Evolutionary conservation across 257 asterid genomes (phyloP), one percentile per base, ranked within the genome.

Genomic region (Apocynum venetum): DNA sequence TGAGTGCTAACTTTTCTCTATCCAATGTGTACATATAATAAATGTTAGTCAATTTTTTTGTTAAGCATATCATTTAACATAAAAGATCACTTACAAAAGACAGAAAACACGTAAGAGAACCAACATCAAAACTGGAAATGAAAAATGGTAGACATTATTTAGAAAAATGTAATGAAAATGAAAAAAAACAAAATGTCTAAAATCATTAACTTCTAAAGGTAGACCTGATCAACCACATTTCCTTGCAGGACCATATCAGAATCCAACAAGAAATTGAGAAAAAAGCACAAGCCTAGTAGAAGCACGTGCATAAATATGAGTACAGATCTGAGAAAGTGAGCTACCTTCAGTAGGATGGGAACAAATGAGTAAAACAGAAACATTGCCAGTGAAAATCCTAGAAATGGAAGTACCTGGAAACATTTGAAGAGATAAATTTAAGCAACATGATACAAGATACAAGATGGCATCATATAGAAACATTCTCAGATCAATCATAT

Each of bases 301-400:
- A 49, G 63, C 31, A 57, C 72, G 8, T 6, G 25, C 41, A 52
- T 38, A 17, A 25, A 46, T 38, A 60, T 13, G n/a, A 38, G 41
- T 3, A 47, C 66, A 14, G 38, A 40, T 35, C 46, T 40, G 38
- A 51, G 4, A 36, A 78, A 78, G 66, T 31, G 36, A 46, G 19
- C 15, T 86, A 94, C 97, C 98, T 91, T 91, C 31, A 92, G 87
- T 77, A 94, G 84, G 86, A 92, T 17, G 0, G 98, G 97, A 61
- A 94, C 98, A 43, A 90, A 85, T 0, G 97, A 90, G 89, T 94
- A 94, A 82, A 94, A 94, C 72, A 89, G 80, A 82, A 92, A 92
- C 98, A 94, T 91, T 72, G 98, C 97, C 79, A 87, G 48, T 38
- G 97, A 87, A 84, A 94, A 94, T 82, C 98, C 97, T 46, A 87